phyloP scores from a whole-genome alignment of 306 rosid genomes.

The Citrullus colocynthis region DNA sequence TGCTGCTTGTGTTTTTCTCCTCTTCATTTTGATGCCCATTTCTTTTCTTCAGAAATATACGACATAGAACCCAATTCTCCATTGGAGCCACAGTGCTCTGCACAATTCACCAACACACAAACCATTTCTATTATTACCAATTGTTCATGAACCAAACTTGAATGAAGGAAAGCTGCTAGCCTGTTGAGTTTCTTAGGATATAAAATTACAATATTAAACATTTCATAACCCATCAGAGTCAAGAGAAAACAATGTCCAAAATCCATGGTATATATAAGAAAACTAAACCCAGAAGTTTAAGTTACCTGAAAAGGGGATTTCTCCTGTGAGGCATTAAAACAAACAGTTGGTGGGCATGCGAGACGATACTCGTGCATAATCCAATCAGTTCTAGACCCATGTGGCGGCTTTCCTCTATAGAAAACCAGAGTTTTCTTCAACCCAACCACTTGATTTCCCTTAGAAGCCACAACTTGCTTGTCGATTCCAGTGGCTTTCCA shows the following conservation, averaged over 20 bases:
- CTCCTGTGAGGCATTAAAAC: slow-evolving; percentile 5
- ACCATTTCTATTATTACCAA: neutral
- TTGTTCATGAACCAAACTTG: neutral
- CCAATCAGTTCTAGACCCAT: slow-evolving; percentile 89
- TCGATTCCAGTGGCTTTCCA: slow-evolving; percentile 98
- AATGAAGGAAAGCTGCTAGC: too few relatives aligned
- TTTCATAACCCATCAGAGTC: neutral
- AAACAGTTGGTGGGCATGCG: slow-evolving; percentile 8
- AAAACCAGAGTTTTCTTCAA: slow-evolving; percentile 92
- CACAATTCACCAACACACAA: neutral
- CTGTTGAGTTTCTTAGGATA: too few relatives aligned
- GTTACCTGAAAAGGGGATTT: slow-evolving; percentile 25
- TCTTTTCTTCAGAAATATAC: slow-evolving; percentile 84
- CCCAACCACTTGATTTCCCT: slow-evolving; percentile 48
- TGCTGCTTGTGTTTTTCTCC: neutral
- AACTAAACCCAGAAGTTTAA: neutral
- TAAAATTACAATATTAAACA: too few relatives aligned
- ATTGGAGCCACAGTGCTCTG: slow-evolving; percentile 25
- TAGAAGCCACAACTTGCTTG: slow-evolving; percentile 45
- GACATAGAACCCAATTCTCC: slow-evolving; percentile 83
- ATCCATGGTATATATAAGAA: neutral
- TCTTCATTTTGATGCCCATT: slow-evolving; percentile 33
- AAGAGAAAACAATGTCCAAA: neutral
- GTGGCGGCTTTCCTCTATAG: slow-evolving; percentile 82
- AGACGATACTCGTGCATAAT: slow-evolving; percentile 97